Base-by-base conservation (phyloP, 768 basidiomycete species). In the Cystobasidium ongulense region DNA sequence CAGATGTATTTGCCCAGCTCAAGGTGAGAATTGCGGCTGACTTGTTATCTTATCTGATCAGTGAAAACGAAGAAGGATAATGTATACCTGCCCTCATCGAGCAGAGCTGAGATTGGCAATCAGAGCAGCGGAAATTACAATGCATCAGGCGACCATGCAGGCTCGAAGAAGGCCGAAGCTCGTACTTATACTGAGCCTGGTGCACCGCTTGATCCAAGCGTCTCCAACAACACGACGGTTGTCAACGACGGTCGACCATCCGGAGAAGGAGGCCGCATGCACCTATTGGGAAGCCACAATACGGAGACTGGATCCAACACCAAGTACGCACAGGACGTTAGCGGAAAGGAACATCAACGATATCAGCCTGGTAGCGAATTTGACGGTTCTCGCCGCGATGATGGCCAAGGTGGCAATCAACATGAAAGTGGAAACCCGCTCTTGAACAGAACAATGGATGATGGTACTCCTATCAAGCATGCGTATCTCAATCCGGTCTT, bases 401-500 rank as follows among this genome's bases (percentile, higher is more conserved):
- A 25, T 15, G 43, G 41, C 25, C 27, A 72, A 41, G 35, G 65
- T 53, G 35, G 43, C 7, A 3, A 29, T 61, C 39, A 63, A 66
- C 53, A 27, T 57, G 54, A 59, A 57, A 78, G 71, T 41, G 71
- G 73, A 38, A 76, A 77, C 38, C 77, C 77, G 41, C 76, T 77
- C 7, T 72, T 77, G 38, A 79, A 79, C 23, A 41, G 27, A 25
- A 27, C 0, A 29, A 41, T 61, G 10, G 33, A 46, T 0, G 66
- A 38, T 54, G 8, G 57, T 38, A 41, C 59, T 38, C 73, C 82
- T 59, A 80, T 81, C 61, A 76, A 77, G 27, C 67, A 81, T 71
- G 82, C 83, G 29, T 97, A 95, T 82, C 87, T 89, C 57, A 95
- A 95, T 78, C 95, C 95, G 18, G 92, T 92, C 7, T 81, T 84